phyloP scores from a whole-genome alignment of 1,139 yeast species.

The Saccharomyces hybrid region DNA sequence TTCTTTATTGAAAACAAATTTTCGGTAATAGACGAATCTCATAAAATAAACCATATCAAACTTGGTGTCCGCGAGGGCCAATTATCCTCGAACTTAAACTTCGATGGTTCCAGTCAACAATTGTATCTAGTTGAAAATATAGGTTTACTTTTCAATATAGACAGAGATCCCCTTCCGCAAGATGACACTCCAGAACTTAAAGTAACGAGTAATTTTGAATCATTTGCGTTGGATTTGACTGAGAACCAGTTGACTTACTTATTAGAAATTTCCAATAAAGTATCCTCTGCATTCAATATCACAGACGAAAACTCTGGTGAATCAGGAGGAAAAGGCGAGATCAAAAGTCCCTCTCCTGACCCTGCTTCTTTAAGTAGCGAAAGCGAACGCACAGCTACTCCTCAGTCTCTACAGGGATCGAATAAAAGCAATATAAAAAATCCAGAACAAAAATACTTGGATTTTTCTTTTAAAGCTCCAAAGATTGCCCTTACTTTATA shows the following conservation, averaged over 20 bases:
- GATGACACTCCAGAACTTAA: constrained; percentile 44
- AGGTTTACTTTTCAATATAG: constrained; percentile 56
- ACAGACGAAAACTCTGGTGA: neutral
- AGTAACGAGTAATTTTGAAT: constrained; percentile 56
- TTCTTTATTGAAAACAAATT: constrained; percentile 63
- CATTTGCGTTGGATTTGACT: constrained; percentile 59
- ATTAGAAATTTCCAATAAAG: constrained; percentile 45
- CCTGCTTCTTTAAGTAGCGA: neutral
- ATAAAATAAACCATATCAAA: constrained; percentile 42
- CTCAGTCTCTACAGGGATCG: neutral
- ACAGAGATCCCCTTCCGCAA: constrained; percentile 42
- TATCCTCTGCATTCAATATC: constrained; percentile 46
- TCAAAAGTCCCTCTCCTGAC: neutral
- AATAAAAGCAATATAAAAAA: neutral
- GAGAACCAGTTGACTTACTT: constrained; percentile 68
- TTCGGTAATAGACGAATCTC: constrained; percentile 23
- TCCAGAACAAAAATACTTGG: constrained; percentile 31
- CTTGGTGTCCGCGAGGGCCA: constrained; percentile 70
- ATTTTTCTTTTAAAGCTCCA: constrained; percentile 52
- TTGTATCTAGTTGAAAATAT: constrained; percentile 63
- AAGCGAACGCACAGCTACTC: neutral
- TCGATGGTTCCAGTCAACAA: constrained; percentile 42
- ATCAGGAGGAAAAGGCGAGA: neutral
- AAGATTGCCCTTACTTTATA: constrained; percentile 57
- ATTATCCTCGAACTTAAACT: constrained; percentile 51